Base-by-base conservation (phyloP, 371 early-diverging fungal species). In the Nematocida homosporus region DNA sequence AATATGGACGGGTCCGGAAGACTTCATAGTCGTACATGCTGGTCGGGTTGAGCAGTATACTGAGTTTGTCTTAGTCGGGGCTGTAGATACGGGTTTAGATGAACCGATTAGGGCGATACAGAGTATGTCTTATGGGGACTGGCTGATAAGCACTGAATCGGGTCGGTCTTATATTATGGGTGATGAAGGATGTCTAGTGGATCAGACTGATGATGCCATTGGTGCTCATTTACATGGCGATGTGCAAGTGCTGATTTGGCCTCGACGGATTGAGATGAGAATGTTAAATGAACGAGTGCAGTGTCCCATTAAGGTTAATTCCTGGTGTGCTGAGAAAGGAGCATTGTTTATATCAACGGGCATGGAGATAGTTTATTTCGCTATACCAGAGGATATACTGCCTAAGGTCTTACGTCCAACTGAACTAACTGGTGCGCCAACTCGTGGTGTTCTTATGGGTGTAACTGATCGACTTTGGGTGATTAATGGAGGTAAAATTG, bases 1-100 rank as follows among this genome's bases (percentile, higher is more conserved):
- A 0, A 51, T 72, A 47, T 72, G 75, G 75, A 72, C 75, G 20
- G 75, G 75, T 1, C 61, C 63, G 18, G 75, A 72, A 34, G 63
- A 61, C 32, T 72, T 72, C 53, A 35, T 72, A 51, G 27, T 72
- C 6, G 51, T 72, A 30, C 34, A 72, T 54, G 50, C 8, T n/a
- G 38, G 27, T 1, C 29, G 10, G 0, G 29, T 72, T 20, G 75
- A 61, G 5, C 27, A 25, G 37, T 72, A 72, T 50, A 20, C 50
- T 2, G 75, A 72, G 48, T 72, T 72, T 72, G 75, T 61, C 32
- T 52, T 61, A 34, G 63, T 61, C n/a, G 25, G 52, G 27, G 63
- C 48, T 34, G 35, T 66, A 27, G 4, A 16, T 41, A 2, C 44
- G 30, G 16, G 44, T 4, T 29, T 16, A 13, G 18, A 6, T n/a